Base-by-base conservation (phyloP, 169 alveolate genomes). In the Eimeria zaria region DNA sequence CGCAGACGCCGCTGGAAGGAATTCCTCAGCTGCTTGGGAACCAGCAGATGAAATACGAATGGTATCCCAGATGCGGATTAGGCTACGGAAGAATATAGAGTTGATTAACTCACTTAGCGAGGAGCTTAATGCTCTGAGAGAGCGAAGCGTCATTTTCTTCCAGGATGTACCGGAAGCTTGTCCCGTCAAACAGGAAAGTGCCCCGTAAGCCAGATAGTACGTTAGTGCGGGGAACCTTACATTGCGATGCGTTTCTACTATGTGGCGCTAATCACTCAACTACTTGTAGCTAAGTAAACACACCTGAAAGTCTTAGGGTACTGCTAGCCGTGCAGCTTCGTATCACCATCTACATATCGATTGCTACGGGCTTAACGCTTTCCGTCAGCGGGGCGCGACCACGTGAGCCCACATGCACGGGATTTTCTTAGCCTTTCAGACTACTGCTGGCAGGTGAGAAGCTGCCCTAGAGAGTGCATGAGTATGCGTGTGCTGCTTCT, bases 81-180 rank as follows among this genome's bases (percentile, higher is more conserved):
- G 71, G 14, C 20, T 87, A 16, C 94, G 80, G 48, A 51, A 87
- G n/a, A 87, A 60, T 46, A 41, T 39, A 44, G 62, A 62, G 44
- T 22, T 60, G 83, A 64, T 87, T 20, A 64, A 87, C 53, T 41
- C 64, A 11, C 94, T 87, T 20, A 36, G 67, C 39, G 51, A 30
- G 27, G 71, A 87, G 33, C 94, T 87, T 41, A 87, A 87, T 46
- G 24, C n/a, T 33, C 53, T 87, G n/a, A 5, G 94, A 41, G 94
- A 60, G 53, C 78, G 94, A 22, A 87, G 62, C 83, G 94, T 87
- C 81, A 87, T 87, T 41, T 64, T 87, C 53, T 87, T 39, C 51
- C 94, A 87, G 83, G 83, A 87, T 64, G 67, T 41, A 87, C 94
- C 78, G 51, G 60, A 87, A 87, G 69, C 74, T 7, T 58, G n/a